Base-by-base conservation (phyloP, 2,329 filamentous ascomycete species). In the Diaporthe ampelina region DNA sequence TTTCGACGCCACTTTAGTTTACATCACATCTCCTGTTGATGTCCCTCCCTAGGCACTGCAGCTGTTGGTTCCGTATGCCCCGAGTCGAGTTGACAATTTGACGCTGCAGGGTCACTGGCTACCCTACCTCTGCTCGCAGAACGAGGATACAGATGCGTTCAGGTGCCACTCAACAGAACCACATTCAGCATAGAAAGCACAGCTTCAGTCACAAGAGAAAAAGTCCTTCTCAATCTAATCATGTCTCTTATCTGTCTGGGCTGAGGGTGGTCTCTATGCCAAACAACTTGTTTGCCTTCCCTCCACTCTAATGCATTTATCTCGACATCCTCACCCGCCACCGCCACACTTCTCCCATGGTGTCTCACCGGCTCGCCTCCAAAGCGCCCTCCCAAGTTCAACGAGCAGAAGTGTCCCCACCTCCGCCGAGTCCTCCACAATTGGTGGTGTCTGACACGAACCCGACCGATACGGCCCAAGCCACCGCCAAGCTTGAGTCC, bases 181-280 rank as follows among this genome's bases (percentile, higher is more conserved):
- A 37, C 45, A 19, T 24, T 19, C 21, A 11, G 13, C 15, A 5
- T 4, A 3, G 21, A 26, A 54, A 40, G 24, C 15, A 24, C 24
- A 4, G n/a, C 3, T 26, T 24, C 24, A 19, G 26, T 72, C 70
- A 54, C 45, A n/a, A 26, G 13, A 43, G 35, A 26, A 8, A 29
- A 32, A 24, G 10, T 61, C 32, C 17, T 70, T 63, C 26, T 61
- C 67, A 73, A 68, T 75, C 75, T 76, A 75, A 73, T 72, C 73
- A 76, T 75, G 73, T 75, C 73, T 75, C 73, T 71, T 76, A 72
- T 76, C 75, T 76, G 70, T 71, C 68, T 72, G 48, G 71, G 59
- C 59, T 48, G 67, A 69, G 67, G 52, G 40, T 63, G 74, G 67
- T 70, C 72, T 76, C 75, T 76, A 76, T 76, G 75, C 75, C 75